phyloP scores from a whole-genome alignment of 768 basidiomycete species.

The Termitomyces sp. region DNA sequence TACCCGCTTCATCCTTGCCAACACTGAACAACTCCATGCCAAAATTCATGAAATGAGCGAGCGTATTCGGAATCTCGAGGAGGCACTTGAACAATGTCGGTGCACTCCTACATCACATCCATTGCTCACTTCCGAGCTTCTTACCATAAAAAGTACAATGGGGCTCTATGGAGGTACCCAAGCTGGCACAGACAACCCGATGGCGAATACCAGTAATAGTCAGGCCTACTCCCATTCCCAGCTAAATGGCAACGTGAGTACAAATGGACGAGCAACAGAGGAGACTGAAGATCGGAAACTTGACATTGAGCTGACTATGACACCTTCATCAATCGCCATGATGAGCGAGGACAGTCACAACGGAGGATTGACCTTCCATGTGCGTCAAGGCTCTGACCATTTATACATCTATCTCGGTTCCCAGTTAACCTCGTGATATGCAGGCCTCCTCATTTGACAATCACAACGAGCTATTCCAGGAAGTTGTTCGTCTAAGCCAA shows the following conservation, averaged over 20 bases:
- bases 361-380: conserved; percentile 1
- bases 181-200: conserved; percentile 9
- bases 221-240: not conserved
- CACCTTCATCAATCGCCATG: not conserved
- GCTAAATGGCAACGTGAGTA: not conserved
- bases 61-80: conserved; percentile 57
- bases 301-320: conserved; percentile 13
- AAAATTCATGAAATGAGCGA: conserved; percentile 67
- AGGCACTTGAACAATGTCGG: conserved; percentile 36
- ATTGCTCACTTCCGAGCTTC: conserved; percentile 40
- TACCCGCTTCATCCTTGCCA: conserved; percentile 62
- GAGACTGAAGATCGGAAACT: conserved; percentile 9
- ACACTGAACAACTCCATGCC: conserved; percentile 57
- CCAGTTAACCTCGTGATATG: not conserved
- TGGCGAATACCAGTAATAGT: not conserved
- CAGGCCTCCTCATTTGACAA: conserved; percentile 13
- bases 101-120: conserved; percentile 34
- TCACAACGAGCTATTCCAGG: conserved; percentile 27
- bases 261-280: conserved; percentile 2
- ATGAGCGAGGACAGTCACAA: not conserved
- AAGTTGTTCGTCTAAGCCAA: conserved; percentile 47
- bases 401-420: not conserved
- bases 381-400: not conserved
- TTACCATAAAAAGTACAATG: conserved; percentile 53
- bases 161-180: conserved; percentile 36